These are phyloP conservation scores for Lagenidium giganteum DNA, from an alignment of 352 stramenopile genomes.

Conservation along the genomic window DNA sequence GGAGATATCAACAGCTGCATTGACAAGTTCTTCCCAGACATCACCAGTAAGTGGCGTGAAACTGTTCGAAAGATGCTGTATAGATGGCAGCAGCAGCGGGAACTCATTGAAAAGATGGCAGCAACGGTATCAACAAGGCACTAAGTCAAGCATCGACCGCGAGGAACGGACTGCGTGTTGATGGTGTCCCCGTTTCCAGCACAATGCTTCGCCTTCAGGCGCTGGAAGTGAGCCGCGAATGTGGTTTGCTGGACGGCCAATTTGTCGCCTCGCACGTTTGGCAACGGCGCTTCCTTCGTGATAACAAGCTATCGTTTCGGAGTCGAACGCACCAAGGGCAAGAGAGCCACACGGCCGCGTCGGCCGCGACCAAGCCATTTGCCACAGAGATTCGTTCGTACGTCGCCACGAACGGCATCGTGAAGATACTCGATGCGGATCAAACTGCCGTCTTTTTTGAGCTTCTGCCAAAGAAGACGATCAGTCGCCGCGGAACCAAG, in stretches of 20 bases:
- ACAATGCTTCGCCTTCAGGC: conserved; percentile 7
- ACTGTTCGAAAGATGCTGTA: too few species aligned
- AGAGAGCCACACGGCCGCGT: background rate
- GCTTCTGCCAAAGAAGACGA: conserved; percentile 17
- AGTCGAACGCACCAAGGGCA: conserved; percentile 13
- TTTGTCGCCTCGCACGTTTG: background rate
- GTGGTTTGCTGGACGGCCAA: background rate
- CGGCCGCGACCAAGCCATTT: conserved; percentile 3
- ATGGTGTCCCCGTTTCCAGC: conserved; percentile 5
- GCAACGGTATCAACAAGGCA: too few species aligned
- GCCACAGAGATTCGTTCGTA: background rate
- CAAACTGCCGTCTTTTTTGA: conserved; percentile 24
- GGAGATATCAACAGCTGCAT: too few species aligned
- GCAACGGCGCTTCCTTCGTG: background rate
- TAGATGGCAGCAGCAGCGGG: too few species aligned
- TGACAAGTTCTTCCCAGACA: too few species aligned
- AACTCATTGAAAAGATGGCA: too few species aligned
- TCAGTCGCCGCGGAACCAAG: conserved; percentile 5
- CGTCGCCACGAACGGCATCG: conserved; percentile 5
- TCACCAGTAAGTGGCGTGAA: too few species aligned
- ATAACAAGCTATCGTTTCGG: conserved; percentile 15
- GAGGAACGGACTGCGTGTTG: background rate
- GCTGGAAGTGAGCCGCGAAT: background rate
- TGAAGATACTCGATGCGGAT: conserved; percentile 16
- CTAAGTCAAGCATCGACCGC: too few species aligned